These are phyloP conservation scores for Leucogyrophana mollusca DNA, from an alignment of 768 basidiomycete species.

Conservation along the genomic window DNA sequence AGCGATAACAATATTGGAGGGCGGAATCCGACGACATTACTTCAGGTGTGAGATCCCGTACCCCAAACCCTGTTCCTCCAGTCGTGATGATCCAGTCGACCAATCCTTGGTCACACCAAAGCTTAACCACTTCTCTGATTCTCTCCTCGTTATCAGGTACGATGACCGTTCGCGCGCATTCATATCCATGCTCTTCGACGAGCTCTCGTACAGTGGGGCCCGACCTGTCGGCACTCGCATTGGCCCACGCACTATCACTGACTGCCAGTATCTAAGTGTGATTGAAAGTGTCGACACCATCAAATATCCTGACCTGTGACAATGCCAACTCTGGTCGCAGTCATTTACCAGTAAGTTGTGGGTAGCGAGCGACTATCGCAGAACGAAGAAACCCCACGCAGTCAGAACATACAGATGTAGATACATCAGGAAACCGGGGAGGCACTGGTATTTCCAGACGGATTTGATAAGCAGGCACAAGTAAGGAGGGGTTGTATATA, in stretches of 20 bases:
- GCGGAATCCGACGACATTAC: conserved; percentile 34
- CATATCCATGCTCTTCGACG: conserved; percentile 37
- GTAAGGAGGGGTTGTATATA: no score
- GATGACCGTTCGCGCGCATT: conserved; percentile 39
- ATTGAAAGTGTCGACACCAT: conserved; percentile 1
- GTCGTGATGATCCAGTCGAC: conserved; percentile 80
- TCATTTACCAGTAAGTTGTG: conserved; percentile 13
- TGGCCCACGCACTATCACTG: conserved; percentile 66
- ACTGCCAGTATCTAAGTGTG: conserved; percentile 37
- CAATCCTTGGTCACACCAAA: conserved; percentile 42
- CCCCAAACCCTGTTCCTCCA: conserved; percentile 86
- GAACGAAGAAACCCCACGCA: no score
- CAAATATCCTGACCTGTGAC: conserved; percentile 22
- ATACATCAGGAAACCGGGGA: no score
- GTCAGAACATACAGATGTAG: no score
- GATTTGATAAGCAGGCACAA: no score
- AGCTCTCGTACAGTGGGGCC: conserved; percentile 61
- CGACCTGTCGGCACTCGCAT: conserved; percentile 55
- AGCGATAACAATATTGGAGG: neutral
- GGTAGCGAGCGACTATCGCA: conserved; percentile 1
- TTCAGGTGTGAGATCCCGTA: conserved; percentile 82
- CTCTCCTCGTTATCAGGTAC: conserved; percentile 63
- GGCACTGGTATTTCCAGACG: no score
- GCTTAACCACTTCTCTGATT: conserved; percentile 49
- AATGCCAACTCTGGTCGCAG: conserved; percentile 19